A percentile compares a stretch with the other conserved stretches of the same genome.
These are phyloP conservation scores for Paecilomyces fulvus DNA, from an alignment of 2,329 filamentous ascomycete species.

Conservation along the genomic window DNA sequence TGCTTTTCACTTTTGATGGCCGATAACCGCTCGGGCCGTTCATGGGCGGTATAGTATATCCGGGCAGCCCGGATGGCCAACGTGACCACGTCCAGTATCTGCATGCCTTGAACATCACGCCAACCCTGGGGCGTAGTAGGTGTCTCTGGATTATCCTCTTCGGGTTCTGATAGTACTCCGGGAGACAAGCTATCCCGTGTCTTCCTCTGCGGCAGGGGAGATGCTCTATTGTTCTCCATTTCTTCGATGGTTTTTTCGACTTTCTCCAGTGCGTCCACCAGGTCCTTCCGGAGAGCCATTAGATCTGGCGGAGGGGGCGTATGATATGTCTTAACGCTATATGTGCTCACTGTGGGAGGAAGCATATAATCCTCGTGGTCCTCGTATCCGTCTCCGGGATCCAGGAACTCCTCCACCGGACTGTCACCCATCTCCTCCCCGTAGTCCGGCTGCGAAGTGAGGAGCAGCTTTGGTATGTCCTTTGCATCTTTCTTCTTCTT, in stretches of 20 bases:
- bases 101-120: constrained; percentile 83
- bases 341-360: constrained; percentile 95
- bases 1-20: constrained; percentile 79
- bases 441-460: constrained; percentile 31
- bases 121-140: constrained; percentile 50
- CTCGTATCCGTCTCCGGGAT: constrained; percentile 42
- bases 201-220: constrained; percentile 19
- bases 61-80: constrained; percentile 93
- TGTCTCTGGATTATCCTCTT: not conserved
- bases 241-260: constrained; percentile 58
- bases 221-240: constrained; percentile 21
- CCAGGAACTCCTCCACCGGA: constrained; percentile 36
- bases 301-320: constrained; percentile 79
- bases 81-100: constrained; percentile 85
- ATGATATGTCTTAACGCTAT: constrained; percentile 73
- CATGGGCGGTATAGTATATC: constrained; percentile 91
- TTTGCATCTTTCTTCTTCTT: constrained; percentile 40
- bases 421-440: constrained; percentile 43
- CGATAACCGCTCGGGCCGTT: constrained; percentile 75
- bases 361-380: constrained; percentile 67
- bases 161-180: constrained; percentile 12
- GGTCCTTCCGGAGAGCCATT: constrained; percentile 62
- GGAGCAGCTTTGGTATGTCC: constrained; percentile 32
- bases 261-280: constrained; percentile 60
- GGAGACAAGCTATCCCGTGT: constrained; percentile 24